Evolutionary conservation across 306 rosid genomes (phyloP), one percentile per base, ranked within the genome.

Genomic region (Rubus idaeus): DNA sequence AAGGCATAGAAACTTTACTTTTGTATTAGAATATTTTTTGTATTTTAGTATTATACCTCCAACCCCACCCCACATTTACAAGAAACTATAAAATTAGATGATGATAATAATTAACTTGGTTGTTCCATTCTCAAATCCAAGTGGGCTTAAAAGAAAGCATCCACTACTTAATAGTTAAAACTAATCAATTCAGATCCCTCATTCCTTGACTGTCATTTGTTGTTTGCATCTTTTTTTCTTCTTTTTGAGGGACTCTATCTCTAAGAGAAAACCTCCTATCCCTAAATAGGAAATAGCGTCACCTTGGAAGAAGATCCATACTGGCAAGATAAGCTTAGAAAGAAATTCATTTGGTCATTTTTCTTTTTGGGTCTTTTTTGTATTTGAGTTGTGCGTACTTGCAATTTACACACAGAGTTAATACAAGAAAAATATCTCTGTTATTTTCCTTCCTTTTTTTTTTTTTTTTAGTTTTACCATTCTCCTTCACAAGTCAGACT

Each of bases 401-500:
- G 9, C 5, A 53, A 6, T 71, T 52, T 52, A 71, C 63, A 53
- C 23, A 7, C 26, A 39, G 71, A 78, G 75, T 73, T 63, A 74
- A 65, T 50, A 1, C 44, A 62, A 30, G 44, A 14, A 41, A 68
- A 78, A 51, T 70, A 74, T 41, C 26, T 30, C 44, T 13, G 9
- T 35, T 14, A 30, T 1, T 13, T 2, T 62, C 13, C 14, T 5
- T 37, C 23, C 8, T 10, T 23, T 2, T 20, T 57, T 4, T 0
- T 18, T n/a, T 8, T 2, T 20, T 23, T 58, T 23, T 9, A 8
- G 17, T 60, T 26, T 47, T 18, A 74, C 69, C 80, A 76, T 62
- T 83, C 72, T 71, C 41, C 49, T 78, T 83, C 55, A 81, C 81
- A 42, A 83, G 81, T 87, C 78, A 71, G 73, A 83, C 73, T 57